phyloP scores from a whole-genome alignment of 1,139 yeast species.

The Chernovozyma aurita region DNA sequence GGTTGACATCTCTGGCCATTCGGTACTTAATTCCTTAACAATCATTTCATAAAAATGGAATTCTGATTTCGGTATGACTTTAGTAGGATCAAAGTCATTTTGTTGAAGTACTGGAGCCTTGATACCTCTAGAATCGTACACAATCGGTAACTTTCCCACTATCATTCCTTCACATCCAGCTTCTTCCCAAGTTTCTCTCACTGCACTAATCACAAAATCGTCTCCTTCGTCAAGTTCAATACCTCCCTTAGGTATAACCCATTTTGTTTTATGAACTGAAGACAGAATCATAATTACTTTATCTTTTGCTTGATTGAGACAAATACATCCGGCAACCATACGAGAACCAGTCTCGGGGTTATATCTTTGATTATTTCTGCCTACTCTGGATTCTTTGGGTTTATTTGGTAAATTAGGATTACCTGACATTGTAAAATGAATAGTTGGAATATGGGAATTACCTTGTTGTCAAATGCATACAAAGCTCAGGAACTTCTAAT shows the following conservation, averaged over 20 bases:
- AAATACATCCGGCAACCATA: conserved; percentile 86
- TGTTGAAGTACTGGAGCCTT: conserved; percentile 48
- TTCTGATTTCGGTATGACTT: conserved; percentile 61
- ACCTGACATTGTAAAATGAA: conserved; percentile 3
- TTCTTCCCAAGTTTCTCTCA: conserved; percentile 96
- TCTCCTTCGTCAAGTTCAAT: conserved; percentile 80
- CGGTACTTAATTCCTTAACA: conserved; percentile 48
- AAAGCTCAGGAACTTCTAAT: too few relatives aligned
- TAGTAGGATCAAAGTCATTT: conserved; percentile 33
- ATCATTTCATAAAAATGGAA: conserved; percentile 81
- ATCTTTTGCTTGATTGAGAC: conserved; percentile 52
- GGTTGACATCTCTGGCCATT: conserved; percentile 69
- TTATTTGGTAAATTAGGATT: conserved; percentile 16
- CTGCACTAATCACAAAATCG: conserved; percentile 52
- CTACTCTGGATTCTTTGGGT: conserved; percentile 26
- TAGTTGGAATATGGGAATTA: too few relatives aligned
- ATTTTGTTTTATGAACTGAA: conserved; percentile 56
- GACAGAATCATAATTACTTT: conserved; percentile 78
- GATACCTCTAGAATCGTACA: conserved; percentile 65
- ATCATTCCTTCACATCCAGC: conserved; percentile 81
- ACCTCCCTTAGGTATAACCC: conserved; percentile 97
- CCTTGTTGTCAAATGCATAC: too few relatives aligned
- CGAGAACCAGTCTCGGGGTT: conserved; percentile 65
- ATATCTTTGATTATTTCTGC: conserved; percentile 38
- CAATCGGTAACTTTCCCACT: conserved; percentile 51